These are phyloP conservation scores for sunflower (Helianthus annuus) DNA, from an alignment of 129 eudicot genomes.

Conservation along the genomic window HanXRQr2.0-SUNRISE NC_035439.2:86264593-86265092, in stretches of 20 bases:
- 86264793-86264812: background rate
- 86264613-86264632: too few relatives aligned
- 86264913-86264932: conserved; percentile 3
- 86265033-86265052: conserved; percentile 75
- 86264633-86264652: background rate
- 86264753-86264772: conserved; percentile 1
- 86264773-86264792: background rate
- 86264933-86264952: conserved; percentile 1
- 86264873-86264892: conserved; percentile 1
- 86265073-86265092: conserved; percentile 80
- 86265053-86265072: conserved; percentile 74
- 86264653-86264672: background rate
- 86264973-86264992: conserved; percentile 19
- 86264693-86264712: background rate
- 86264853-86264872: background rate
- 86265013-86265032: conserved; percentile 33
- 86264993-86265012: conserved; percentile 11
- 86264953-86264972: conserved; percentile 20
- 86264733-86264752: background rate
- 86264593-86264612: too few relatives aligned
- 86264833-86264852: background rate
- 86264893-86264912: conserved; percentile 3
- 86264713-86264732: background rate
- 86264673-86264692: background rate
- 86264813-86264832: conserved; percentile 9